Base-by-base conservation (phyloP, 2,329 filamentous ascomycete species). In the Tothia fuscella region DNA sequence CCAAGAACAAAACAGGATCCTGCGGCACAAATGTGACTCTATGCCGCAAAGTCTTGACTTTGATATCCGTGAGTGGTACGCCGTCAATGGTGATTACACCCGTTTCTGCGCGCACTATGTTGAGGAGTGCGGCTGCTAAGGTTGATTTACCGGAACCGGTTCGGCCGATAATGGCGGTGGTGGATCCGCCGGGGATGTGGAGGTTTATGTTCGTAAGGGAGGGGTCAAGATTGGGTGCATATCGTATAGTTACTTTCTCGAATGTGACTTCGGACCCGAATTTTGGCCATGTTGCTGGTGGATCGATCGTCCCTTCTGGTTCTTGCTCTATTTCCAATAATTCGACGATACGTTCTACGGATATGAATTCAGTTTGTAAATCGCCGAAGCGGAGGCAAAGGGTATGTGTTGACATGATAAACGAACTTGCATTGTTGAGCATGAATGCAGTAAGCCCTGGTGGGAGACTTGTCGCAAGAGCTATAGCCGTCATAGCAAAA, bases 331-430 rank as follows among this genome's bases (percentile, higher is more conserved):
- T 72, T 45, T 83, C 74, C 1, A 89, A 68, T 0, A 94, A 70
- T 57, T 91, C 84, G 7, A 91, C 77, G 0, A 94, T 79, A 31
- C 87, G 76, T 60, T 94, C 87, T 0, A 94, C 83, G 0, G 82
- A 88, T 0, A 93, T 85, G 49, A 93, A 93, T 54, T 93, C 82
- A 73, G 94, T 87, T 56, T 94, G 86, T 1, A 94, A 69, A 53
- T 83, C 76, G 2, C 87, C 87, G 51, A 93, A 93, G 44, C 76
- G 74, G 46, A 77, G 77, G 59, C 87, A 94, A 0, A 93, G 71
- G 1, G 67, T 64, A 53, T 88, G 82, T 0, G 82, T 89, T 6
- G 78, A 71, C 7, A 65, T 60, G 16, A 89, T 82, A 48, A 62
- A 81, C 45, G 71, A 74, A 5, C 72, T 70, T 0, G 82, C 80